A percentile compares a stretch with the other conserved stretches of the same genome.
Conservation (phyloP, 371 early-diverging fungal genomes). For the Polyrhizophydium stewartii region DNA sequence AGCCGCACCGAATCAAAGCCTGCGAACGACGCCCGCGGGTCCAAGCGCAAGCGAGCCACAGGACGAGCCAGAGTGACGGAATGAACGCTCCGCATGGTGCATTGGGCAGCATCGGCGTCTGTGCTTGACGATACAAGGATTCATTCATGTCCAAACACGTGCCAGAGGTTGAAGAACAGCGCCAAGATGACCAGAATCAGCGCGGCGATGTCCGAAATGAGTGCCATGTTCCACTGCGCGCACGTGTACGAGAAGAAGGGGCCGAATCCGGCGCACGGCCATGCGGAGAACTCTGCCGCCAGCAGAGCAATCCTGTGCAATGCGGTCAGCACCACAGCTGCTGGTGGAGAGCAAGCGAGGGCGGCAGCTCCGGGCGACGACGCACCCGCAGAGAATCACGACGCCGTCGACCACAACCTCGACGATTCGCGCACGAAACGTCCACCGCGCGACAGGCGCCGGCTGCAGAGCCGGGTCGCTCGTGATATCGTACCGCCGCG, state of each 20-base stretch:
- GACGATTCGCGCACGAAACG: neutral
- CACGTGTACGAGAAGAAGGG: neutral
- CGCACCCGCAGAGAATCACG: neutral
- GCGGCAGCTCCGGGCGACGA: neutral
- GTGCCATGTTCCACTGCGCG: neutral
- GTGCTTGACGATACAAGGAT: too few species aligned
- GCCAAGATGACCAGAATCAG: neutral
- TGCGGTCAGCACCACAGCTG: neutral
- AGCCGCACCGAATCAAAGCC: too few species aligned
- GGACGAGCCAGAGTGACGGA: too few species aligned
- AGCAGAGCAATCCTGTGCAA: neutral
- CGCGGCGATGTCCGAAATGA: neutral
- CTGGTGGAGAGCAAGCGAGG: neutral
- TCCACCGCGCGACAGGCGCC: too few species aligned
- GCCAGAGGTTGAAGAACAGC: neutral
- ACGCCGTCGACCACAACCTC: neutral
- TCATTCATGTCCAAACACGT: neutral
- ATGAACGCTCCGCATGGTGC: too few species aligned
- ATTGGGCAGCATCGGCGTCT: too few species aligned
- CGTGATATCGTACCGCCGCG: too few species aligned
- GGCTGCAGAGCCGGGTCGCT: too few species aligned
- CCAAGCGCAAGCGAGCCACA: too few species aligned
- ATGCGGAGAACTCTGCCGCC: neutral
- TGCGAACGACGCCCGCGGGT: too few species aligned
- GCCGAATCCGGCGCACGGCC: neutral